Evolutionary conservation across 805 yeast genomes (phyloP), one percentile per base, ranked within the genome.

Genomic region (Cyberlindnera suaveolens): DNA sequence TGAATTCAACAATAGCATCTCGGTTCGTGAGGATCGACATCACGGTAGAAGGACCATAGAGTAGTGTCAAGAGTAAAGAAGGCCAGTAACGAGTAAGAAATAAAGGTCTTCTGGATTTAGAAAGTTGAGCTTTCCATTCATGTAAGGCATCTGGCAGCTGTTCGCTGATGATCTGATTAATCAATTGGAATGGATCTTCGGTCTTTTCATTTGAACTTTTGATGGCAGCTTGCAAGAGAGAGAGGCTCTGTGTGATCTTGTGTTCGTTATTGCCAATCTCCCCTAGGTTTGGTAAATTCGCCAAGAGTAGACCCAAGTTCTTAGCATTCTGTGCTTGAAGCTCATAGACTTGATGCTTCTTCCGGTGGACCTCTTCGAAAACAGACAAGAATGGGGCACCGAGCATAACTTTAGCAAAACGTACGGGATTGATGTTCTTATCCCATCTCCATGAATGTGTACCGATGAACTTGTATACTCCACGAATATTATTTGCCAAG

Each of bases 31-130:
- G 66, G 2, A 74, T 47, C 42, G 64, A 64, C 23, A 54, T 38
- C 2, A 74, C 50, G 3, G 77, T 57, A 2, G 70, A 54, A 8
- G 93, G 88, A 0, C 85, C 84, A 55, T 75, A 77, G 3, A 71
- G 40, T 0, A 70, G 36, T 1, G 67, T 45, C 1, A 74, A 16
- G 0, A 72, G 45, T 1, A 76, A 46, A 0, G 74, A 44, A 1
- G 90, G 86, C 96, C 96, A 89, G 61, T 79, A 77, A 42, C 86
- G 70, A 3, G 68, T 62, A 2, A 67, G 31, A 15, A 62, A 51
- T 1, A 64, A 54, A 15, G 86, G 86, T 41, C 59, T 61, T 9
- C 14, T 9, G 2, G 33, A 14, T 17, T 9, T 4, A 10, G 33
- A 27, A 16, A 29, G 20, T 10, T 17, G 5, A 7, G 9, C 16